Evolutionary conservation across 345 rosid species (phyloP), one percentile per base, ranked within the genome.

Genomic region (Iberis pinnata): DNA sequence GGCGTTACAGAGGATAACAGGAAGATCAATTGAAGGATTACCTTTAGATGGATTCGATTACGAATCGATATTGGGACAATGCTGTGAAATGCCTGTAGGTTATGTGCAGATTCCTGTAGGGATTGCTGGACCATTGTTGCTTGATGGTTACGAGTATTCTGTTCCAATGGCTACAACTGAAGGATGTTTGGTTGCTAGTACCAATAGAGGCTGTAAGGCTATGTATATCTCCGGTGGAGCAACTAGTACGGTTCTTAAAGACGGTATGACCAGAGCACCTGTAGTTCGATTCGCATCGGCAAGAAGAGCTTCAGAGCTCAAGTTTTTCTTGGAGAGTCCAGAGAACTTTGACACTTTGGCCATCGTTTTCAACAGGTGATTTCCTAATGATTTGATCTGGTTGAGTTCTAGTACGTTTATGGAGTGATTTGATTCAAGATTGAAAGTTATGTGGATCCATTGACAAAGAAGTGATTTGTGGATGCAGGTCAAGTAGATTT

Each of bases 151-250:
- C 6, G 95, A 92, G 79, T 80, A 81, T 51, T 68, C 75, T 12
- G 80, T 92, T 42, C 98, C 98, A 15, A 88, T 88, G 98, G 96
- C 96, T 3, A 92, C 98, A 3, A 92, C 98, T 0, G 98, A 92
- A 67, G 98, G 98, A 0, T 88, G 96, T 59, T 58, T 92, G 70
- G 88, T 85, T 14, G 98, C 98, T 8, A 92, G 98, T 45, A 65
- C 95, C 6, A 92, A 92, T 55, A 73, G 98, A 64, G 98, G 98
- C 9, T 92, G 96, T 44, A 92, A 85, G 56, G 95, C 93, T 12
- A 88, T 92, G 49, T 63, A 70, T 24, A 44, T 58, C 27, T 85
- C 93, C 0, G 93, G 96, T 11, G 98, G 98, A 3, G 97, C 87
- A 1, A 71, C 65, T 10, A 70, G 82, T 49, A 69, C 77, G 7